Evolutionary conservation across 352 stramenopile genomes (phyloP), one percentile per base, ranked within the genome.

Genomic region (Phytophthora cactorum): DNA sequence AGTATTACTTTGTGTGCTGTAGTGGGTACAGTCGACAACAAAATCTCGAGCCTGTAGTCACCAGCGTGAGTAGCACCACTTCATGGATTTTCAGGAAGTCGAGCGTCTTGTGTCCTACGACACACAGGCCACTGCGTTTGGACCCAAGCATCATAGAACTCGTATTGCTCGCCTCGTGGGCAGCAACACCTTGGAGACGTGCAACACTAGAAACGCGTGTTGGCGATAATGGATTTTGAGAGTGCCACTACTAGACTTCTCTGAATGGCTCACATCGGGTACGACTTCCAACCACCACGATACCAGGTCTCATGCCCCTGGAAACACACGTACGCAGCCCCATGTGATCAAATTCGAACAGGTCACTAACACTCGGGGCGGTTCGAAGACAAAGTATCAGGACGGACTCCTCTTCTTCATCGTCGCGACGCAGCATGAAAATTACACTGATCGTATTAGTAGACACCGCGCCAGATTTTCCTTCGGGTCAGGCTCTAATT

Each of bases 311-410:
- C 8, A 8, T 17, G 29, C 11, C 38, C 29, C 46, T 34, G n/a
- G 49, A 66, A 59, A 25, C 46, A 45, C 49, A 31, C 17, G n/a
- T 52, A 54, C 10, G 31, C 28, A 8, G 9, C 8, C 22, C 22
- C 49, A 34, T 51, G 25, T 17, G 1, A 46, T 52, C n/a, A 49
- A 68, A 68, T 68, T 68, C 61, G 61, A 68, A 68, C 29, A 43
- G 44, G 39, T 44, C 46, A 68, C 52, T 57, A 63, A 63, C 29
- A 63, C 61, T 51, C 17, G 2, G 25, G 14, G 27, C 25, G 17
- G 34, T 41, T 66, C 50, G 31, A 51, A 3, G 15, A 36, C 22
- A 58, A 43, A 58, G 22, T 36, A 45, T 45, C 31, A 56, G 8
- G 50, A 56, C 50, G n/a, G n/a, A 31, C 25, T 50, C 34, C 36